phyloP scores from a whole-genome alignment of 192 early-diverging fungal genomes.

The Backusella westeae region DNA sequence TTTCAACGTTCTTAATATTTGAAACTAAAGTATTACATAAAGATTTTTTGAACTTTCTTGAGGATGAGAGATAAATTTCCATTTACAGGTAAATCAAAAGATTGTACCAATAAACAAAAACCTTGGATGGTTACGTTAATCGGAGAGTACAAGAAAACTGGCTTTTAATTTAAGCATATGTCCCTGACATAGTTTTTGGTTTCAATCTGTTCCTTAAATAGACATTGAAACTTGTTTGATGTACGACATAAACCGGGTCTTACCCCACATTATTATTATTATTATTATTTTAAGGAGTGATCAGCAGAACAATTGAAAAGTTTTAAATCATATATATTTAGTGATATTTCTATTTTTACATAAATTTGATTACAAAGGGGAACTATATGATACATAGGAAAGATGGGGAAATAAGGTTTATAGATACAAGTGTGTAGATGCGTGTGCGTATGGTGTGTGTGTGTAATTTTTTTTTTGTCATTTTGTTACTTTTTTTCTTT shows the following conservation, averaged over 20 bases:
- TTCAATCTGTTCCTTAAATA: conserved; percentile 2
- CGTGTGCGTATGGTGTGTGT: not conserved
- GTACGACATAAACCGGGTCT: not conserved
- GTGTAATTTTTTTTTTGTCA: not conserved
- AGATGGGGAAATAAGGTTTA: conserved; percentile 4
- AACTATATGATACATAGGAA: not conserved
- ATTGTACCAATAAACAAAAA: conserved; percentile 4
- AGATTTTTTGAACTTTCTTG: not conserved
- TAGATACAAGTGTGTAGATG: not conserved
- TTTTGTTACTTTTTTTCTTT: not conserved
- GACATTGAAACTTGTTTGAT: conserved; percentile 6
- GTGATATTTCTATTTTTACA: not conserved
- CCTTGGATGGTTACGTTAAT: not conserved
- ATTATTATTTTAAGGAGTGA: not conserved
- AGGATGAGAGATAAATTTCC: not conserved
- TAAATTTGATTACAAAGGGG: not conserved
- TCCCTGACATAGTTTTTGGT: not conserved
- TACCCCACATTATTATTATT: conserved; percentile 1
- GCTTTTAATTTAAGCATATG: not conserved
- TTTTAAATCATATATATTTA: not conserved
- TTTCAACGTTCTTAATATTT: not conserved
- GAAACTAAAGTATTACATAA: not conserved
- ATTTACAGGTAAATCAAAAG: not conserved
- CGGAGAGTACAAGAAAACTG: not conserved
- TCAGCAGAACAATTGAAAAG: not conserved